Conservation (phyloP, 2,329 filamentous ascomycete species). For the Exophiala calicioides region DNA sequence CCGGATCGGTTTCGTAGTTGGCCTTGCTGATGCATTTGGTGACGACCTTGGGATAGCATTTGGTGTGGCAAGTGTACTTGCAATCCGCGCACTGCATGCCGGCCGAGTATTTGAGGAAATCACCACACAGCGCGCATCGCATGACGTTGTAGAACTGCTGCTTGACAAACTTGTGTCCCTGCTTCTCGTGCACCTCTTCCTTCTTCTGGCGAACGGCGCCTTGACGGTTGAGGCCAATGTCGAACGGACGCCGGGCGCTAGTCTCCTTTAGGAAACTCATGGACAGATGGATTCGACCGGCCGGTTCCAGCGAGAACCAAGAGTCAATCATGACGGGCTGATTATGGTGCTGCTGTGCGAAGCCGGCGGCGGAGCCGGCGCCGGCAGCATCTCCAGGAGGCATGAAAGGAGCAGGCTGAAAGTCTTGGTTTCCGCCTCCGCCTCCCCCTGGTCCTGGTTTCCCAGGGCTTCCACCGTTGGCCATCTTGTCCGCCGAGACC, state of each 20-base stretch:
- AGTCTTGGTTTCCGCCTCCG: too few species aligned
- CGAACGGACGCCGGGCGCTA: conserved; percentile 77
- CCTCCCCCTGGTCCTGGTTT: conserved; percentile 56
- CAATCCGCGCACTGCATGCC: conserved; percentile 99
- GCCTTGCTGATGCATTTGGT: conserved; percentile 99
- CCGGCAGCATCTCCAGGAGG: conserved; percentile 39
- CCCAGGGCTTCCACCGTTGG: conserved; percentile 53
- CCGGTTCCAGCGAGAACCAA: conserved; percentile 96
- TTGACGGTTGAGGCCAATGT: conserved; percentile 88
- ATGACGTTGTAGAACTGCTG: conserved; percentile 99
- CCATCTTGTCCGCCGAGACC: conserved; percentile 97
- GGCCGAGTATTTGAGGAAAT: conserved; percentile 97
- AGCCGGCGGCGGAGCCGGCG: conserved; percentile 38
- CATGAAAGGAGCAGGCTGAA: conserved; percentile 36
- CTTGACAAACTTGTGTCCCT: conserved; percentile 97
- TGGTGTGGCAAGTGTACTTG: conserved; percentile 98
- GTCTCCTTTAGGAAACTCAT: conserved; percentile 90
- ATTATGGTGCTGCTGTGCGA: conserved; percentile 31
- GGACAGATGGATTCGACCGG: conserved; percentile 86
- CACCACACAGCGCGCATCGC: conserved; percentile 95
- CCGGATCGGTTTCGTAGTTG: conserved; percentile 95
- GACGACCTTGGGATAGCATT: conserved; percentile 94
- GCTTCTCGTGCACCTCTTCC: conserved; percentile 97
- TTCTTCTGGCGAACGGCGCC: conserved; percentile 96
- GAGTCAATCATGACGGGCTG: conserved; percentile 66